Percentiles rank a stretch among this genome's conserved stretches.
Conservation (phyloP, 2,329 filamentous ascomycete genomes). For the Alternaria novae-zelandiae region DNA sequence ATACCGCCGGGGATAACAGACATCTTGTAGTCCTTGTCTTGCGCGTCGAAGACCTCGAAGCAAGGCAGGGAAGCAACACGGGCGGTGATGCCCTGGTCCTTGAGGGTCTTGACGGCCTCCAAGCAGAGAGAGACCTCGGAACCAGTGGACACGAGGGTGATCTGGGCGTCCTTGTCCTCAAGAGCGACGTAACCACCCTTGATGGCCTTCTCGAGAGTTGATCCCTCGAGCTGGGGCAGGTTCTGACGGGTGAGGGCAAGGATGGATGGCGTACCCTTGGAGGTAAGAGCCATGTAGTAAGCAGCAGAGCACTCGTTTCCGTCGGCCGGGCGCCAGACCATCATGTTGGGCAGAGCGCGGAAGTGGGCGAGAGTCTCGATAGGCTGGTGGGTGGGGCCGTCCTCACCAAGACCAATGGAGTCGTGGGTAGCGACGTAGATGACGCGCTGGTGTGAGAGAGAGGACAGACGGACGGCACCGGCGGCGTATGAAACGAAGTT, state of each 20-base stretch:
- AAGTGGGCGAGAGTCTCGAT: slow-evolving; percentile 98
- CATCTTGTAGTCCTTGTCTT: slow-evolving; percentile 93
- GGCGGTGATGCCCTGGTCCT: slow-evolving; percentile 84
- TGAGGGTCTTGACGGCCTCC: slow-evolving; percentile 88
- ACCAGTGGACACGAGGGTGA: slow-evolving; percentile 93
- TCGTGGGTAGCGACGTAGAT: slow-evolving; percentile 99
- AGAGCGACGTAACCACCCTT: slow-evolving; percentile 95
- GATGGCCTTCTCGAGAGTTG: slow-evolving; percentile 83
- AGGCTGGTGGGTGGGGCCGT: slow-evolving; percentile 98
- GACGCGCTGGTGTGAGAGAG: slow-evolving; percentile 85
- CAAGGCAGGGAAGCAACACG: slow-evolving; percentile 96
- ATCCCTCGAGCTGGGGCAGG: slow-evolving; percentile 95
- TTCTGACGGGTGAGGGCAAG: slow-evolving; percentile 97
- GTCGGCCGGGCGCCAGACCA: slow-evolving; percentile 98
- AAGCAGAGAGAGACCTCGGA: slow-evolving; percentile 95
- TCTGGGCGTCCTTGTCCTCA: slow-evolving; percentile 80
- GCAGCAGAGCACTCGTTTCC: slow-evolving; percentile 98
- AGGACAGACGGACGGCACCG: slow-evolving; percentile 91
- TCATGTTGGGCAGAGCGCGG: slow-evolving; percentile 97
- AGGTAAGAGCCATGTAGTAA: slow-evolving; percentile 93
- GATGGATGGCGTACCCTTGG: slow-evolving; percentile 89
- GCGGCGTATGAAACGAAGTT: slow-evolving; percentile 99
- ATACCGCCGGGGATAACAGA: slow-evolving; percentile 92
- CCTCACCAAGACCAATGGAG: slow-evolving; percentile 98
- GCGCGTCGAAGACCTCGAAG: slow-evolving; percentile 94